These are phyloP conservation scores for Penicillium turbatum DNA, from an alignment of 495 filamentous ascomycete species.

Conservation along the genomic window DNA sequence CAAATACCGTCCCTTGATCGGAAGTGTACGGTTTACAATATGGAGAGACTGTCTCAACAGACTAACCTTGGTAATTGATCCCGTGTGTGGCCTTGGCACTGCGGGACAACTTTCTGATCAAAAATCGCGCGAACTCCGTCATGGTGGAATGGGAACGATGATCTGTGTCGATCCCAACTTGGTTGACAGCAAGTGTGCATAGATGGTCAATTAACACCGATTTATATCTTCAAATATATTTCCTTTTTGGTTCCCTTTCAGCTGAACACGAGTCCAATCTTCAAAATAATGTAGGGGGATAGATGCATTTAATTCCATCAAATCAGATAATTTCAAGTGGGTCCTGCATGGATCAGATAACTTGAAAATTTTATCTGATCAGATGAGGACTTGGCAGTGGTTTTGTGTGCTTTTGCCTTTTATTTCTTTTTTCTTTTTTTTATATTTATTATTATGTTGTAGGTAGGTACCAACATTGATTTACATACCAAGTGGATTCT, in stretches of 20 bases:
- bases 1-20: not conserved
- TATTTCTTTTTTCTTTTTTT: not conserved
- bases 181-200: not conserved
- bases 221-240: no score
- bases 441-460: not conserved
- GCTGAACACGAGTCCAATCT: not conserved
- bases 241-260: no score
- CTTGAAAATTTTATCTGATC: slow-evolving; percentile 32
- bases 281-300: no score
- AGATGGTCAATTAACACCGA: not conserved
- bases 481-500: no score
- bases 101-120: not conserved
- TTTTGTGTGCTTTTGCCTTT: not conserved
- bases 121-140: not conserved
- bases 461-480: no score
- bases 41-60: not conserved
- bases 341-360: slow-evolving; percentile 35
- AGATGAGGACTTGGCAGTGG: slow-evolving; percentile 2
- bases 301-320: not conserved
- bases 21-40: not conserved
- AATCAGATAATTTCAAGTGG: slow-evolving; percentile 16
- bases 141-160: not conserved
- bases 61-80: not conserved
- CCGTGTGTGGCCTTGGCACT: not conserved
- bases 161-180: not conserved